Conservation (phyloP, 164 flowering plant genomes). For the Nelumbo lutea region DNA sequence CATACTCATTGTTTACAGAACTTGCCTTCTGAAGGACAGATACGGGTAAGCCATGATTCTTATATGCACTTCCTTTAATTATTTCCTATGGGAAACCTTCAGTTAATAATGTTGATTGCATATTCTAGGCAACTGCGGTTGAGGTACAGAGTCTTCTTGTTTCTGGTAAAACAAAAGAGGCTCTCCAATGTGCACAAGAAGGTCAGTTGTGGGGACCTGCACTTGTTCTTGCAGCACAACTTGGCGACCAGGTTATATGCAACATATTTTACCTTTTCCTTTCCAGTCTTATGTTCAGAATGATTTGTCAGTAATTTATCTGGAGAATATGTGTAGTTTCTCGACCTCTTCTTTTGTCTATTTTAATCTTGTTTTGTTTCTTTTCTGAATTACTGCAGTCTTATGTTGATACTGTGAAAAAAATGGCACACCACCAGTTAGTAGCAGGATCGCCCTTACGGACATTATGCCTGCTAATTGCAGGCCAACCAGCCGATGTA, state of each 20-base stretch:
- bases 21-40: constrained; percentile 64
- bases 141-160: constrained; percentile 76
- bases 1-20: constrained; percentile 48
- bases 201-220: constrained; percentile 92
- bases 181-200: constrained; percentile 68
- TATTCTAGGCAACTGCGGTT: constrained; percentile 59
- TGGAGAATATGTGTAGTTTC: not conserved
- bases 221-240: constrained; percentile 67
- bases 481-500: constrained; percentile 91
- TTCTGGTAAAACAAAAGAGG: constrained; percentile 66
- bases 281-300: not conserved
- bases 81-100: not conserved
- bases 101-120: not conserved
- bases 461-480: constrained; percentile 85
- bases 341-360: not conserved
- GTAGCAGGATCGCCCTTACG: constrained; percentile 74
- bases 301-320: not conserved
- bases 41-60: constrained; percentile 31
- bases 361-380: not conserved
- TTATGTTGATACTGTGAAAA: constrained; percentile 69
- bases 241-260: constrained; percentile 61
- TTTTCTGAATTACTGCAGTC: constrained; percentile 39
- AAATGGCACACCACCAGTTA: constrained; percentile 70
- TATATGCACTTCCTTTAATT: not conserved
- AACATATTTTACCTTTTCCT: not conserved